These are phyloP conservation scores for Cenchrus purpureus DNA, from an alignment of 176 grass and related monocot genomes.

Conservation along the genomic window DNA sequence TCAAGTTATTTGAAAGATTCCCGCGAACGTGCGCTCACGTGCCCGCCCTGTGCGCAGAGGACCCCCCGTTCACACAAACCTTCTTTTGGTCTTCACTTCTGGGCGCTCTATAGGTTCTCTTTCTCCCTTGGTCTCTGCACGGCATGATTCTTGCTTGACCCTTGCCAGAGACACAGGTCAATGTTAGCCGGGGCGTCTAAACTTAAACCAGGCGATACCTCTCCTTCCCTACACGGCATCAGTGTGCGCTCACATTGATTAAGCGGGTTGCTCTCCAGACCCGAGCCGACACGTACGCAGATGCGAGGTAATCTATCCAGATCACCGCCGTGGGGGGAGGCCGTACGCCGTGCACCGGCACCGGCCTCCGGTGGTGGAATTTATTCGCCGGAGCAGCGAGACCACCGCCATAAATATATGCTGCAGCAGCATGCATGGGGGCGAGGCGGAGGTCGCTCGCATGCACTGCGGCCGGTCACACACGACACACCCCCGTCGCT, in stretches of 20 bases:
- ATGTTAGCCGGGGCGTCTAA: no score
- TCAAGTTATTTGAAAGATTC: not conserved
- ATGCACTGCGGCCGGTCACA: not conserved
- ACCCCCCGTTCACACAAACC: conserved; percentile 11
- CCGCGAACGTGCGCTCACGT: conserved; percentile 23
- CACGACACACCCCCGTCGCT: not conserved
- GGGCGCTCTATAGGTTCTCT: not conserved
- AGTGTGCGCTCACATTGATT: not conserved
- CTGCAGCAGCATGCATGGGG: not conserved
- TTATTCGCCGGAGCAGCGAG: conserved; percentile 45
- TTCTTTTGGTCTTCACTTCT: not conserved
- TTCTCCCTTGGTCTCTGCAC: no score
- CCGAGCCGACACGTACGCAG: conserved; percentile 9
- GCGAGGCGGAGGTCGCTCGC: not conserved
- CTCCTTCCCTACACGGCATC: not conserved
- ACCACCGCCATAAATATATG: conserved; percentile 40
- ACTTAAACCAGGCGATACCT: not conserved
- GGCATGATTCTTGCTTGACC: not conserved
- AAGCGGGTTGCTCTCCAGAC: not conserved
- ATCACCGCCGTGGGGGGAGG: conserved; percentile 29
- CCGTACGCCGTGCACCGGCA: conserved; percentile 29
- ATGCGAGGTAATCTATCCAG: not conserved
- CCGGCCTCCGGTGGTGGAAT: conserved; percentile 40
- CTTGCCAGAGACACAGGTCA: not conserved
- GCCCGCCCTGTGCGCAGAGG: not conserved